A percentile compares a stretch with the other conserved stretches of the same genome.
Evolutionary conservation across 1,284 basidiomycete genomes (phyloP).

Genomic region (Schizophyllum amplum): DNA sequence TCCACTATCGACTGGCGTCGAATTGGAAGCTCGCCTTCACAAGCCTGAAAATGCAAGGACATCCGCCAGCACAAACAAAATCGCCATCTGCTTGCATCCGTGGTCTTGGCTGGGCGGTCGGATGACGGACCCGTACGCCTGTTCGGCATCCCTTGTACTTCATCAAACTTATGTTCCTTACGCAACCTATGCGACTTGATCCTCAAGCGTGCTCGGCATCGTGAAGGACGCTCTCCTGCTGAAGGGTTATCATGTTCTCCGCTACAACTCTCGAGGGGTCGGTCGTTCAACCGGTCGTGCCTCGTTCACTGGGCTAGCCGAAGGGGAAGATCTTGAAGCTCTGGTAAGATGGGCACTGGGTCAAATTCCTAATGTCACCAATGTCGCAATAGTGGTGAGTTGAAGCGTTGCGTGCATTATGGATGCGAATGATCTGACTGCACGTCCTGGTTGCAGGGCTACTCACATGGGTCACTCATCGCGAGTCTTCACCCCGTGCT

Average conservation of each 20-base stretch:
- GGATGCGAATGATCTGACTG: slow-evolving; percentile 6
- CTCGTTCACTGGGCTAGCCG: slow-evolving; percentile 60
- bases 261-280: slow-evolving; percentile 71
- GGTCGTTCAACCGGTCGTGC: slow-evolving; percentile 62
- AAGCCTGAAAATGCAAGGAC: no score
- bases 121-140: slow-evolving; percentile 64
- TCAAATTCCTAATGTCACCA: slow-evolving; percentile 29
- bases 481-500: slow-evolving; percentile 53
- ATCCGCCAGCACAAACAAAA: slow-evolving; percentile 21
- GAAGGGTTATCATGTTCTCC: slow-evolving; percentile 48
- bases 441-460: slow-evolving; percentile 53
- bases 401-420: background rate
- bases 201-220: background rate
- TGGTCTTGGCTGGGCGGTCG: slow-evolving; percentile 74
- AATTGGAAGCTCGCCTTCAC: no score
- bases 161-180: background rate
- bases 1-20: no score
- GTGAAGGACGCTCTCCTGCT: background rate
- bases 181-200: no score
- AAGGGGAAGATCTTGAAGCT: slow-evolving; percentile 58
- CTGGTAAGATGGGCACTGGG: slow-evolving; percentile 50
- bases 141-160: slow-evolving; percentile 2
- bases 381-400: background rate
- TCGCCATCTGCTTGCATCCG: slow-evolving; percentile 66
- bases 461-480: slow-evolving; percentile 73